Conservation (phyloP, 1,284 basidiomycete species). For the Mycosarcoma mackinlayi region DNA sequence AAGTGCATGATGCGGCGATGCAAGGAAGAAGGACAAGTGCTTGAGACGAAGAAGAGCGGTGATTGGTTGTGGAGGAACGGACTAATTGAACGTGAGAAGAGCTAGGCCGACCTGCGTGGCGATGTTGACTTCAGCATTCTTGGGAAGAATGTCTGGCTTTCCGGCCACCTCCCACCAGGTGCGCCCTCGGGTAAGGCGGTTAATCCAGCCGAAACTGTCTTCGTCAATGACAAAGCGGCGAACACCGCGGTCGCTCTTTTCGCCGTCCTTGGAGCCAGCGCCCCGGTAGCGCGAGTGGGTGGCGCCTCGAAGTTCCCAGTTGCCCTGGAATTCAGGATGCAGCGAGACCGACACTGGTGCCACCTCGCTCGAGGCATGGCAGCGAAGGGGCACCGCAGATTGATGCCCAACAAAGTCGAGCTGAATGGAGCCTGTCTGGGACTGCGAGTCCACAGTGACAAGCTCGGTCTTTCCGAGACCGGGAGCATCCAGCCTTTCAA, state of each 20-base stretch:
- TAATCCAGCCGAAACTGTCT: slow-evolving; percentile 50
- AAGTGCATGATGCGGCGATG: slow-evolving; percentile 12
- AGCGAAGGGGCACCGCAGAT: slow-evolving; percentile 38
- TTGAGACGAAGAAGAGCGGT: slow-evolving; percentile 3
- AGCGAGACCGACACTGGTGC: slow-evolving; percentile 36
- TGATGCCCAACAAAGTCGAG: slow-evolving; percentile 45
- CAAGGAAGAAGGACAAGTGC: neutral
- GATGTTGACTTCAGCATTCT: slow-evolving; percentile 22
- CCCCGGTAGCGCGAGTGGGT: slow-evolving; percentile 44
- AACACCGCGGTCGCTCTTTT: slow-evolving; percentile 13
- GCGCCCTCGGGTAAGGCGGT: slow-evolving; percentile 30
- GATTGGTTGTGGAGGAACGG: too few species aligned
- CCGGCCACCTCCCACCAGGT: slow-evolving; percentile 30
- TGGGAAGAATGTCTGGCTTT: slow-evolving; percentile 18
- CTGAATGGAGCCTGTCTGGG: slow-evolving; percentile 45
- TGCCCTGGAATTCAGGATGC: slow-evolving; percentile 48
- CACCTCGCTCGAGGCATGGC: slow-evolving; percentile 34
- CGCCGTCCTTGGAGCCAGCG: slow-evolving; percentile 23
- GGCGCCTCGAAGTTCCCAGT: slow-evolving; percentile 42
- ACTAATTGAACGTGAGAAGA: slow-evolving; percentile 39
- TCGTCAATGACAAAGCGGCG: slow-evolving; percentile 38
- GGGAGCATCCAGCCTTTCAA: slow-evolving; percentile 25
- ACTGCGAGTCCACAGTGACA: slow-evolving; percentile 36
- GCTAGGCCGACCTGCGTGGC: slow-evolving; percentile 42
- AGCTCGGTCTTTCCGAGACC: slow-evolving; percentile 36